phyloP scores from a whole-genome alignment of 768 basidiomycete species.

The Tremella mesenterica region DNA sequence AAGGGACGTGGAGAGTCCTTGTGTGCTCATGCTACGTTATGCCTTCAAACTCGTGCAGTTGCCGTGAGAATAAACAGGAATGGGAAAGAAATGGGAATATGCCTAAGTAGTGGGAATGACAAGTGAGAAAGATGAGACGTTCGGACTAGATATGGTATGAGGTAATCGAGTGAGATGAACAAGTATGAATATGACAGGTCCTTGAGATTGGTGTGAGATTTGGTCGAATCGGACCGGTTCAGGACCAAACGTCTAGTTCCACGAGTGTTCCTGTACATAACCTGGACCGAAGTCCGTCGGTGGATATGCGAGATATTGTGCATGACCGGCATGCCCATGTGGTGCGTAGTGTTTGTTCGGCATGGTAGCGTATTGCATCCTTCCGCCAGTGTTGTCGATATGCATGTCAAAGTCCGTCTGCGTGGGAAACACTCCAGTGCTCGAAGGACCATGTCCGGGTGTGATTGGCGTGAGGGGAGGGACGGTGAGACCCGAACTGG shows the following conservation, averaged over 20 bases:
- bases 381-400: constrained; percentile 11
- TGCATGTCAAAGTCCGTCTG: constrained; percentile 14
- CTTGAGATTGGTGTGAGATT: too few relatives aligned
- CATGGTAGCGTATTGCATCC: constrained; percentile 25
- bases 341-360: constrained; percentile 29
- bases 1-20: background rate
- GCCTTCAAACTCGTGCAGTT: background rate
- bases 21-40: background rate
- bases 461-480: constrained; percentile 35
- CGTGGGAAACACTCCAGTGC: constrained; percentile 20
- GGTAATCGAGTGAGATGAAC: too few relatives aligned
- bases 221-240: too few relatives aligned
- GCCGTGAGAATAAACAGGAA: background rate
- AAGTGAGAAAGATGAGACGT: background rate
- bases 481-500: constrained; percentile 15
- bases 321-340: background rate
- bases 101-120: background rate
- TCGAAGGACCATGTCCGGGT: background rate
- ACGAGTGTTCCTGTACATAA: background rate
- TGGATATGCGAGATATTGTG: constrained; percentile 1
- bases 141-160: too few relatives aligned
- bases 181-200: too few relatives aligned
- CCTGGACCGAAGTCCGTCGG: constrained; percentile 1
- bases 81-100: background rate
- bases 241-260: background rate